These are phyloP conservation scores for Millerozyma miso DNA, from an alignment of 805 yeast genomes.

Conservation along the genomic window DNA sequence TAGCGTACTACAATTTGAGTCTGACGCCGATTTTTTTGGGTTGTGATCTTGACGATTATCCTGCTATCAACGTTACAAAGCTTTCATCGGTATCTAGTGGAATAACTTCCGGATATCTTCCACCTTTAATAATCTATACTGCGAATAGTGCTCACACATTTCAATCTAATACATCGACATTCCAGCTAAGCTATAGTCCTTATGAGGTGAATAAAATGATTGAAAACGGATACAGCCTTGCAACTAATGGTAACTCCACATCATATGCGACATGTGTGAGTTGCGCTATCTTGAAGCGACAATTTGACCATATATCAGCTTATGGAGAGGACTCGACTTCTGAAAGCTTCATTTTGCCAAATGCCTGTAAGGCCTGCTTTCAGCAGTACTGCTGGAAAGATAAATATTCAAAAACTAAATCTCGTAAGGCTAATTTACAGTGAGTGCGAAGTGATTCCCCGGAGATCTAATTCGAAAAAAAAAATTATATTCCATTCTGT, in stretches of 20 bases:
- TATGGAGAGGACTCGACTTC: conserved; percentile 3
- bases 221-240: conserved; percentile 49
- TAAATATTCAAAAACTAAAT: neutral
- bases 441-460: neutral
- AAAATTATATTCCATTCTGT: no score
- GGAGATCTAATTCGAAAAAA: neutral
- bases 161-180: conserved; percentile 55
- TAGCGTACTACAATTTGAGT: conserved; percentile 15
- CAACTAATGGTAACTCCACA: conserved; percentile 42
- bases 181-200: conserved; percentile 46
- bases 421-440: neutral
- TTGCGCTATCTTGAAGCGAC: conserved; percentile 54
- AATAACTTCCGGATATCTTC: conserved; percentile 22
- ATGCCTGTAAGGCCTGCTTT: conserved; percentile 15
- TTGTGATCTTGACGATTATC: conserved; percentile 36
- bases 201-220: conserved; percentile 44
- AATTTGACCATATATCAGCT: conserved; percentile 35
- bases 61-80: conserved; percentile 8
- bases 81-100: neutral
- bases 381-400: conserved; percentile 15
- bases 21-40: conserved; percentile 38
- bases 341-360: conserved; percentile 9
- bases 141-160: conserved; percentile 42
- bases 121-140: conserved; percentile 53
- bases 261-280: conserved; percentile 47